Evolutionary conservation across 345 rosid species (phyloP).

Genomic region (Carallia brachiata): DNA sequence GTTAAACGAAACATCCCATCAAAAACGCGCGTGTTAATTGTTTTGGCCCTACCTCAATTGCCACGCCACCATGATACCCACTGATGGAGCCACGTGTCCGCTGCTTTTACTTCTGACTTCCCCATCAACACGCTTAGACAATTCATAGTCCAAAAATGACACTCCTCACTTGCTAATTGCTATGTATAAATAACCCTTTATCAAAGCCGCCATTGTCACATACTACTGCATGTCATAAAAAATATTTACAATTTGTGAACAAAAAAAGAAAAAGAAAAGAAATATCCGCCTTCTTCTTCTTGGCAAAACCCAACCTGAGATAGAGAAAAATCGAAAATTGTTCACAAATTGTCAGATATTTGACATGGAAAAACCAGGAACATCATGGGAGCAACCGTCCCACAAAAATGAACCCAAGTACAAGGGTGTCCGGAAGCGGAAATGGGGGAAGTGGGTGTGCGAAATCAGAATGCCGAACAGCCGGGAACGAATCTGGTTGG

Average conservation of each 20-base stretch:
- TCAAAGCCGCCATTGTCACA: constrained; percentile 24
- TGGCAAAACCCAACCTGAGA: too few species aligned
- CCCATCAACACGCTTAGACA: constrained; percentile 30
- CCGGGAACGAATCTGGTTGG: constrained; percentile 87
- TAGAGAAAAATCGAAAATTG: too few species aligned
- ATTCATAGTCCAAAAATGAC: neutral
- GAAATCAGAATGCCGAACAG: constrained; percentile 89
- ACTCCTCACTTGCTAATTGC: too few species aligned
- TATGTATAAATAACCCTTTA: neutral
- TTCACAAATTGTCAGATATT: too few species aligned
- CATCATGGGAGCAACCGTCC: constrained; percentile 2
- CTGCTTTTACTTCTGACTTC: constrained; percentile 3
- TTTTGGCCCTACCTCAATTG: neutral
- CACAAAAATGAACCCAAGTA: constrained; percentile 38
- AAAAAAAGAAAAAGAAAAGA: too few species aligned
- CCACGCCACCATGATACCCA: neutral
- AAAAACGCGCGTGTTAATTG: neutral
- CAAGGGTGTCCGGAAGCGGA: constrained; percentile 82
- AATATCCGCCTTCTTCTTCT: too few species aligned
- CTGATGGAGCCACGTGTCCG: constrained; percentile 4
- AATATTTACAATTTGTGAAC: too few species aligned
- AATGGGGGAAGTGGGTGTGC: constrained; percentile 95
- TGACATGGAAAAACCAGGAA: constrained; percentile 19
- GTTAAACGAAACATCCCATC: neutral
- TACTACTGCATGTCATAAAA: neutral